Conservation (phyloP, 2,329 filamentous ascomycete species). For the Epichloe scottii region DNA sequence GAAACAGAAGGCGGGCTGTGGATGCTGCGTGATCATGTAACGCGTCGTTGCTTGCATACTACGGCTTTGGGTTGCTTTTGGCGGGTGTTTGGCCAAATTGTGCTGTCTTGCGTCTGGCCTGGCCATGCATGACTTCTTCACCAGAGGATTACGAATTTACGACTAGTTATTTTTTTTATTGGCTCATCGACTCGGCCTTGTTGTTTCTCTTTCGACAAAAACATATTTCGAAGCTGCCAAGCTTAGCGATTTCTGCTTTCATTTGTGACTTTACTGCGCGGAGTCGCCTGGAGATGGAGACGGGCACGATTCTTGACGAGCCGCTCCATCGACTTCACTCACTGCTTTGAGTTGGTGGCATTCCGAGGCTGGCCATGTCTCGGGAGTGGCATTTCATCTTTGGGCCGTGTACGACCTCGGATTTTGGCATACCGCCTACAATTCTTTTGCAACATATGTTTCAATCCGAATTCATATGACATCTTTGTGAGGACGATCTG, state of each 20-base stretch:
- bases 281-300: background rate
- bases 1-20: conserved; percentile 29
- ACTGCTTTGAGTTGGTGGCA: background rate
- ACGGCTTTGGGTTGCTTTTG: background rate
- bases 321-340: background rate
- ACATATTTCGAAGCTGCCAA: background rate
- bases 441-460: background rate
- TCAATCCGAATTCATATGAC: too few species aligned
- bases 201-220: background rate
- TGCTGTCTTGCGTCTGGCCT: background rate
- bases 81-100: background rate
- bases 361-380: background rate
- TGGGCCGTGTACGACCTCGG: background rate
- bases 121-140: background rate
- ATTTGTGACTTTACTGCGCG: background rate
- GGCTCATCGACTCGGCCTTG: background rate
- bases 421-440: background rate
- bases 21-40: conserved; percentile 41
- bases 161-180: conserved; percentile 1
- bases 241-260: conserved; percentile 5
- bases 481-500: background rate
- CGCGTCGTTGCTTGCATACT: too few species aligned
- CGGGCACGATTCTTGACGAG: background rate
- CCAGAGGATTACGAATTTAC: conserved; percentile 14
- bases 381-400: background rate